Evolutionary conservation across 257 asterid species (phyloP), one percentile per base, ranked within the genome.

Genomic region (Vinca minor): DNA sequence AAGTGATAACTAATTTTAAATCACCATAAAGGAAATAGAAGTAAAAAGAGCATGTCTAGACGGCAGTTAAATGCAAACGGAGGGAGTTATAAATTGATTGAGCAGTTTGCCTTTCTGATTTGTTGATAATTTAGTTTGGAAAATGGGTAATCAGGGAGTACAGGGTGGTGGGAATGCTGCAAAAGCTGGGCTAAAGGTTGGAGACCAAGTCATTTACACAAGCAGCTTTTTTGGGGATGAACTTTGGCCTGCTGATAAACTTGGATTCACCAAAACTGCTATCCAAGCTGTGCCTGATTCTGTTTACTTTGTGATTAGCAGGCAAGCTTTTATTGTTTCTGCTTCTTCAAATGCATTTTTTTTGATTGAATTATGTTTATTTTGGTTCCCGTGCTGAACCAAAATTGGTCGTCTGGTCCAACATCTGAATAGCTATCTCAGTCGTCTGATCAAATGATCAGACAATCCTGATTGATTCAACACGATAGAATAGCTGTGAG

Each of bases 221-320:
- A 92, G 96, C 79, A 89, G 98, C 80, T 89, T 92, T 85, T 92
- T 92, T 38, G 98, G 97, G 11, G 94, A 92, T 71, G 97, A 92
- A 72, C 87, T 89, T 17, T 92, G 98, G 96, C 97, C 97, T 58
- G 96, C 98, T 21, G 97, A 92, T 73, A 92, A 89, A 82, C 96
- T 92, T 14, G 95, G 98, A 20, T 89, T 86, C 67, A 87, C 97
- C 0, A 92, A 92, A 82, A 89, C 98, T 0, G 97, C 97, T 52
- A 84, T 89, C 59, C 91, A 92, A 76, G 97, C 97, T 0, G 87
- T 84, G 83, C 98, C 96, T 2, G 94, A 92, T 45, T 92, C 97
- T 41, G 87, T 92, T 29, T 89, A 92, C 78, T 92, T 92, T 39
- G 96, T 92, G 14, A 83, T 92, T 45, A 87, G 89, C 95, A 87